These are phyloP conservation scores for Neofusicoccum laricinum DNA, from an alignment of 2,329 filamentous ascomycete genomes.

Conservation along the genomic window DNA sequence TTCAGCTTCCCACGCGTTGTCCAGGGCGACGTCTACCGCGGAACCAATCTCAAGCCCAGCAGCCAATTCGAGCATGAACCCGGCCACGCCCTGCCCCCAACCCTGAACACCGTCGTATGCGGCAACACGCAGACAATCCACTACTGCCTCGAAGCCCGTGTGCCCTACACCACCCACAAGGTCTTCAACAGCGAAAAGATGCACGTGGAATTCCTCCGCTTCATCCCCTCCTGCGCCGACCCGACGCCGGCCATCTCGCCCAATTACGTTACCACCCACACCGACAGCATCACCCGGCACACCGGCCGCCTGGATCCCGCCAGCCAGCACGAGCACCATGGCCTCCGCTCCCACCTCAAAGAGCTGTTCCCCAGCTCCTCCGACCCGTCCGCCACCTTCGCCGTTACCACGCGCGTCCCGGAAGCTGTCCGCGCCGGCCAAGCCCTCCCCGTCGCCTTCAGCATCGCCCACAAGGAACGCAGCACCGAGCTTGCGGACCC, in stretches of 20 bases:
- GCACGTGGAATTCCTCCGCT: conserved; percentile 18
- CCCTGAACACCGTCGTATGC: conserved; percentile 19
- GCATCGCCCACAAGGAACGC: conserved; percentile 26
- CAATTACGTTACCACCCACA: conserved; percentile 9
- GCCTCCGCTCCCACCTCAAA: conserved; percentile 18
- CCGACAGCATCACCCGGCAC: conserved; percentile 21
- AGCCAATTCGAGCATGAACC: conserved; percentile 19
- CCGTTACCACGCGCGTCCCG: conserved; percentile 20
- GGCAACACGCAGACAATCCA: conserved; percentile 21
- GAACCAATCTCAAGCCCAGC: conserved; percentile 14
- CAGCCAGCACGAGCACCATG: conserved; percentile 5
- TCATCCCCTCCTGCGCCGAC: conserved; percentile 19
- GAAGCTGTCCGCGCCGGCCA: conserved; percentile 21
- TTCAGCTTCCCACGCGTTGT: conserved; percentile 25
- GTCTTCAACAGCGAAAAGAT: conserved; percentile 20
- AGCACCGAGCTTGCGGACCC: conserved; percentile 23
- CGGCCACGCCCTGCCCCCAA: conserved; percentile 23
- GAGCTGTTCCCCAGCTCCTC: conserved; percentile 16
- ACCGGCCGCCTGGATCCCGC: conserved; percentile 20
- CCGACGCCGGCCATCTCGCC: background rate
- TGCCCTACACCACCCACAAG: conserved; percentile 17
- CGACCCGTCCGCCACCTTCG: conserved; percentile 19
- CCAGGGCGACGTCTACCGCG: conserved; percentile 15
- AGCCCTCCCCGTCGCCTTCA: conserved; percentile 21
- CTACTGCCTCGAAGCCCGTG: conserved; percentile 24